Evolutionary conservation across 208 protist species (phyloP).

Genomic region (Trypanosoma conorhini): DNA sequence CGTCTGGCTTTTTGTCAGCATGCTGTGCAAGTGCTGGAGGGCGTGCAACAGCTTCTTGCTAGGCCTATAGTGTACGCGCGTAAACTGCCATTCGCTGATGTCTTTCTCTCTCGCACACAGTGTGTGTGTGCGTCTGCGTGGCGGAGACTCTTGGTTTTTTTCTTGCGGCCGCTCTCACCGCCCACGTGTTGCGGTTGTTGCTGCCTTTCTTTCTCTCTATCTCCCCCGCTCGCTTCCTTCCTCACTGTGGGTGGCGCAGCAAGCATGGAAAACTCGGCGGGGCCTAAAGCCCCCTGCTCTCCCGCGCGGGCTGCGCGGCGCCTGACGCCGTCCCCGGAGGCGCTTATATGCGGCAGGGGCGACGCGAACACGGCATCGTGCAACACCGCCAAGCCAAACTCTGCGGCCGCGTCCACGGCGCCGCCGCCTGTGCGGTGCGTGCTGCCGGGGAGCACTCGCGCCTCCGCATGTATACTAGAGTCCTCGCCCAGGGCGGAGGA

Average conservation of each 20-base stretch:
- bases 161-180: too few species aligned
- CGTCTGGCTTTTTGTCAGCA: slow-evolving; percentile 5
- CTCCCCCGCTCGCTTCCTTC: slow-evolving; percentile 14
- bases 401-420: neutral
- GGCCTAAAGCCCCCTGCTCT: neutral
- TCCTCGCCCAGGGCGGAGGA: neutral
- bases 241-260: neutral
- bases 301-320: neutral
- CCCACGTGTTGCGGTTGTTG: slow-evolving; percentile 18
- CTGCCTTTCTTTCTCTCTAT: slow-evolving; percentile 1
- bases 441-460: neutral
- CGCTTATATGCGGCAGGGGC: neutral
- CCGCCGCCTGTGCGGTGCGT: neutral
- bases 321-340: neutral
- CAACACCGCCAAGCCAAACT: neutral
- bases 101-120: slow-evolving; percentile 5
- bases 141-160: neutral
- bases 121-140: slow-evolving; percentile 7
- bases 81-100: neutral
- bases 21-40: slow-evolving; percentile 1
- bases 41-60: slow-evolving; percentile 10
- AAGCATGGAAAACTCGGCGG: neutral
- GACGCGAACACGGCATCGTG: neutral
- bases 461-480: neutral
- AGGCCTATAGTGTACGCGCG: neutral